phyloP scores from a whole-genome alignment of 2,329 filamentous ascomycete species.

The Xylariaceae sp. region DNA sequence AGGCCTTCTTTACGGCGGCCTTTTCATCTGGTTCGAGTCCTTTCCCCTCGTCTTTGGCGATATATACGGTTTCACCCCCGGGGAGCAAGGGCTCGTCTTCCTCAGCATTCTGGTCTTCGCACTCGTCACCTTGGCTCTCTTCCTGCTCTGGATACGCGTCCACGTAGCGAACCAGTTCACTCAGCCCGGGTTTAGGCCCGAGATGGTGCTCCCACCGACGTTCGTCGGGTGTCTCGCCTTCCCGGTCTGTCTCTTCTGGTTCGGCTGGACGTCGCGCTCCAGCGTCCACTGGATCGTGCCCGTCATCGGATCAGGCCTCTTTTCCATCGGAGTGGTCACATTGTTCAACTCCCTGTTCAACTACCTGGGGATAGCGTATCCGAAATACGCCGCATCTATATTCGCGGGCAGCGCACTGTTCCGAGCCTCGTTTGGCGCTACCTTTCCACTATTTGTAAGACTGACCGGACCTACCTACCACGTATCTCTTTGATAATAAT shows the following conservation, averaged over 20 bases:
- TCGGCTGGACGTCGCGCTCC: conserved; percentile 51
- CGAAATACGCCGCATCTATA: conserved; percentile 51
- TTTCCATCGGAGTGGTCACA: conserved; percentile 22
- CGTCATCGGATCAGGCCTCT: conserved; percentile 53
- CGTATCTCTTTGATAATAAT: conserved; percentile 55
- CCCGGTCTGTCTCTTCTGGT: conserved; percentile 56
- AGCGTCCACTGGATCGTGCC: conserved; percentile 50
- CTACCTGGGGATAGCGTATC: conserved; percentile 53
- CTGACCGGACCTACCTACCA: not conserved
- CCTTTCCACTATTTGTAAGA: not conserved
- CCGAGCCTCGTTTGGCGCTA: conserved; percentile 44
- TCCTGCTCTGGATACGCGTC: conserved; percentile 47
- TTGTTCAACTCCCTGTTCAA: conserved; percentile 56
- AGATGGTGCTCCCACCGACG: conserved; percentile 51
- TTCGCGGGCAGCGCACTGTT: conserved; percentile 59
- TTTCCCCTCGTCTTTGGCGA: conserved; percentile 59
- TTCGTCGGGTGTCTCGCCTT: conserved; percentile 48
- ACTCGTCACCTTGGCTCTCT: conserved; percentile 44
- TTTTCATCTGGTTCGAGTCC: conserved; percentile 61
- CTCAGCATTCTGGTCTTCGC: conserved; percentile 54
- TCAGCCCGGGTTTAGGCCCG: conserved; percentile 44
- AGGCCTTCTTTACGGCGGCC: conserved; percentile 56
- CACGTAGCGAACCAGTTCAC: conserved; percentile 46
- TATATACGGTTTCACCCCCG: conserved; percentile 54
- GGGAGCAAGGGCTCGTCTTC: conserved; percentile 55